These are phyloP conservation scores for Alectoria sarmentosa DNA, from an alignment of 495 filamentous ascomycete species.

Conservation along the genomic window DNA sequence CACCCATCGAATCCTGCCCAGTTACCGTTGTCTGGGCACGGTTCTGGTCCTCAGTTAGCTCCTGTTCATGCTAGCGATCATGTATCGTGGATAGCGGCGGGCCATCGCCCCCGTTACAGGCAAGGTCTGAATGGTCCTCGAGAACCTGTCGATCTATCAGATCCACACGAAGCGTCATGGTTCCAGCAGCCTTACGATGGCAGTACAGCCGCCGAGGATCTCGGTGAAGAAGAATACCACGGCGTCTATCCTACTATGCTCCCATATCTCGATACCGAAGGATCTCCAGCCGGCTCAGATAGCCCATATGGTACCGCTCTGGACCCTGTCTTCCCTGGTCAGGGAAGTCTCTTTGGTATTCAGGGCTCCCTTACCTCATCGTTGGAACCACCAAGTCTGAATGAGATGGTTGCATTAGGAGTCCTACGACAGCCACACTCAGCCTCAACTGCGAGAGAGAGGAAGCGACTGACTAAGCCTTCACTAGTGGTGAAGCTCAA, in stretches of 20 bases:
- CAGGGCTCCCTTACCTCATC: background rate
- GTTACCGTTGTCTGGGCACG: background rate
- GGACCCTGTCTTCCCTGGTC: background rate
- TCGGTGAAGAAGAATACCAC: background rate
- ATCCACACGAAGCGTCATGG: background rate
- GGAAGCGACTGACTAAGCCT: background rate
- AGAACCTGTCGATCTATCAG: background rate
- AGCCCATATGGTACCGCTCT: background rate
- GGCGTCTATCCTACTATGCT: background rate
- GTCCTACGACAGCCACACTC: background rate
- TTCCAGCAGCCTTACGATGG: background rate
- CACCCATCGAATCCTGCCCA: background rate
- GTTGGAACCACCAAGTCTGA: background rate
- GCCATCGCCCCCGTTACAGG: background rate
- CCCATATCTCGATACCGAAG: background rate
- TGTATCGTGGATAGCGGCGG: background rate
- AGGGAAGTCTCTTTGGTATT: background rate
- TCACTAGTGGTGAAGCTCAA: background rate
- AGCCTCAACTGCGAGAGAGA: conserved; percentile 1
- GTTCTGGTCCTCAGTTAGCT: background rate
- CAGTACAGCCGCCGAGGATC: background rate
- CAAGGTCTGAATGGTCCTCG: background rate
- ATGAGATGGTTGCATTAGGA: background rate
- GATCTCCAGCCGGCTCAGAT: background rate
- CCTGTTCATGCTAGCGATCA: background rate